phyloP scores from a whole-genome alignment of 2,329 filamentous ascomycete genomes.

The Cytospora piceae region DNA sequence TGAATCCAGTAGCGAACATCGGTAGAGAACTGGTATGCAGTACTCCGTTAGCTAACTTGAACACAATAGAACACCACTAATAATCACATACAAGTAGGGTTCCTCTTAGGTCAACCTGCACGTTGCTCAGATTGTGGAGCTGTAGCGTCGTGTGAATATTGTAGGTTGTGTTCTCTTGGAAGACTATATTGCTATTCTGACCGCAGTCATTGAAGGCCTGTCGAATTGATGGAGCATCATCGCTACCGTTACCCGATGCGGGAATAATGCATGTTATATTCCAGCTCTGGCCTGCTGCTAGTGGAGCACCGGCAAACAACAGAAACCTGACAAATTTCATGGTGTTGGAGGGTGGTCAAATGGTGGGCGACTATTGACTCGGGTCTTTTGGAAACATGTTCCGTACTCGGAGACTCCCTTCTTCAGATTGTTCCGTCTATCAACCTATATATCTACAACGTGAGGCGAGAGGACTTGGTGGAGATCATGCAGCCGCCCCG shows the following conservation, averaged over 20 bases:
- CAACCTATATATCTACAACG: neutral
- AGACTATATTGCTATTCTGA: slow-evolving; percentile 9
- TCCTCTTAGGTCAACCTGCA: slow-evolving; percentile 22
- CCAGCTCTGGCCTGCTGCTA: slow-evolving; percentile 7
- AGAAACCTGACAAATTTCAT: neutral
- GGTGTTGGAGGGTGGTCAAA: neutral
- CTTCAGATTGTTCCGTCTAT: too few relatives aligned
- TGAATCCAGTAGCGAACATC: slow-evolving; percentile 22
- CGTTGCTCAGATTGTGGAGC: slow-evolving; percentile 21
- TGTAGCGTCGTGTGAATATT: slow-evolving; percentile 19
- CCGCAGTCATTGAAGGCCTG: slow-evolving; percentile 17
- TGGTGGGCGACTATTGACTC: neutral
- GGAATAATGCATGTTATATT: slow-evolving; percentile 10
- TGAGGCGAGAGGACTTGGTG: neutral
- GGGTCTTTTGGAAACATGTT: too few relatives aligned
- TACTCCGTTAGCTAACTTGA: neutral
- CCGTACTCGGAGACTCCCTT: too few relatives aligned
- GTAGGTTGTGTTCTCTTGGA: slow-evolving; percentile 17
- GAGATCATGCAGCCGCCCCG: neutral
- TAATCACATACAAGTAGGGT: neutral
- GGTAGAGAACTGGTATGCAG: slow-evolving; percentile 10
- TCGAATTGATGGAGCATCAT: slow-evolving; percentile 16
- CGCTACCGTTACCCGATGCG: slow-evolving; percentile 7
- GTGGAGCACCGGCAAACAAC: neutral
- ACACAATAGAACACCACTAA: neutral